Percentiles rank a stretch among this genome's conserved stretches.
Conservation (phyloP, 345 rosid genomes). For the Murraya koenigii region DNA sequence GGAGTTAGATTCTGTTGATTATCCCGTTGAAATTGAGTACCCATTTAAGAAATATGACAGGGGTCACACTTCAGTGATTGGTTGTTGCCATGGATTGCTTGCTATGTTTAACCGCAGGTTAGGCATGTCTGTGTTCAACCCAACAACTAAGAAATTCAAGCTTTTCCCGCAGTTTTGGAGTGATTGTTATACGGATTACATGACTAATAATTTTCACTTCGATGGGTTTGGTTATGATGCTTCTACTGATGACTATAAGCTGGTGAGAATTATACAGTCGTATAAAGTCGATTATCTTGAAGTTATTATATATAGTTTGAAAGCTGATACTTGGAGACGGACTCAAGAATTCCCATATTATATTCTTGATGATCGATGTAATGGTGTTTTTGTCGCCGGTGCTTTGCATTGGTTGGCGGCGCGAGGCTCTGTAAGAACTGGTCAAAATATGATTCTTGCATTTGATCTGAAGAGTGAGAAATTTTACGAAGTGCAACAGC, state of each 20-base stretch:
- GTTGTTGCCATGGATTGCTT: not conserved
- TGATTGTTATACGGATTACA: not conserved
- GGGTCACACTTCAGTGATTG: not conserved
- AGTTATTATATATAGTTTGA: not conserved
- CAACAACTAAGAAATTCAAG: not conserved
- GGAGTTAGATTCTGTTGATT: not conserved
- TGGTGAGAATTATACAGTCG: not conserved
- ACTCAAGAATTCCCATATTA: not conserved
- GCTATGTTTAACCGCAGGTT: not conserved
- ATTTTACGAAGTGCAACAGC: not conserved
- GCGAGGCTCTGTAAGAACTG: not conserved
- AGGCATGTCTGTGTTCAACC: not conserved
- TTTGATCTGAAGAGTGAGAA: not conserved
- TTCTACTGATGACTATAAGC: not conserved
- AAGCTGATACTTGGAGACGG: not conserved
- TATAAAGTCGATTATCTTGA: not conserved
- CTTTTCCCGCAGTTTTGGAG: not conserved
- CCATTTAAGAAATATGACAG: not conserved
- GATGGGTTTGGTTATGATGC: not conserved
- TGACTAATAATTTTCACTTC: not conserved
- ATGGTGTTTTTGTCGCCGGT: not conserved
- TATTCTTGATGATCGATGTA: not conserved
- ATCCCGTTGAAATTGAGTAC: not conserved
- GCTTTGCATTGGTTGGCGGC: not conserved
- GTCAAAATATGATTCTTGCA: not conserved